Conservation (phyloP, 306 rosid species). For the Pyrus pyrifolia region DNA sequence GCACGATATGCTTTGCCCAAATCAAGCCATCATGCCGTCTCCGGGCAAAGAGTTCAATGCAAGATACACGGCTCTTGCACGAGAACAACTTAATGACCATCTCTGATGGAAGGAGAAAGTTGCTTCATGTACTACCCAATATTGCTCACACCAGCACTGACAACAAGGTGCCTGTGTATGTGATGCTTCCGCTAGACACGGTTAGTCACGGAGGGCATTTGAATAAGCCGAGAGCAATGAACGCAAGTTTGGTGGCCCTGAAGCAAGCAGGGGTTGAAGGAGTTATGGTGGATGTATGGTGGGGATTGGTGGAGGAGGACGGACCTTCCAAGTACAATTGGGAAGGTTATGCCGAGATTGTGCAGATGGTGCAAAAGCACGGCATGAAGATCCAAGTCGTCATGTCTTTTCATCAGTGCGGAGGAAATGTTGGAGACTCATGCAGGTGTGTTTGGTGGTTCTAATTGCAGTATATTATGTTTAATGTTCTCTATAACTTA, state of each 20-base stretch:
- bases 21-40: constrained; percentile 28
- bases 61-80: constrained; percentile 17
- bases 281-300: constrained; percentile 97
- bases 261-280: constrained; percentile 85
- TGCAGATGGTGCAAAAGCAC: constrained; percentile 66
- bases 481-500: background rate
- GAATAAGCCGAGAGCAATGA: constrained; percentile 71
- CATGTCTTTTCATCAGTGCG: constrained; percentile 97
- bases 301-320: constrained; percentile 92
- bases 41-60: constrained; percentile 33
- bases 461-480: background rate
- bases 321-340: constrained; percentile 74
- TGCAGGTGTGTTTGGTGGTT: constrained; percentile 53
- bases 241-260: constrained; percentile 84
- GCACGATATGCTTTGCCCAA: constrained; percentile 32
- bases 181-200: constrained; percentile 83
- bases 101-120: constrained; percentile 32
- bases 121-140: constrained; percentile 35
- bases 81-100: background rate
- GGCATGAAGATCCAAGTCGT: constrained; percentile 90
- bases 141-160: constrained; percentile 7
- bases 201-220: constrained; percentile 52
- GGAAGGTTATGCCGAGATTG: constrained; percentile 80
- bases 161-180: constrained; percentile 57
- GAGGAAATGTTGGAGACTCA: constrained; percentile 94